Base-by-base conservation (phyloP, 345 rosid species). In the Geranium brycei region DNA sequence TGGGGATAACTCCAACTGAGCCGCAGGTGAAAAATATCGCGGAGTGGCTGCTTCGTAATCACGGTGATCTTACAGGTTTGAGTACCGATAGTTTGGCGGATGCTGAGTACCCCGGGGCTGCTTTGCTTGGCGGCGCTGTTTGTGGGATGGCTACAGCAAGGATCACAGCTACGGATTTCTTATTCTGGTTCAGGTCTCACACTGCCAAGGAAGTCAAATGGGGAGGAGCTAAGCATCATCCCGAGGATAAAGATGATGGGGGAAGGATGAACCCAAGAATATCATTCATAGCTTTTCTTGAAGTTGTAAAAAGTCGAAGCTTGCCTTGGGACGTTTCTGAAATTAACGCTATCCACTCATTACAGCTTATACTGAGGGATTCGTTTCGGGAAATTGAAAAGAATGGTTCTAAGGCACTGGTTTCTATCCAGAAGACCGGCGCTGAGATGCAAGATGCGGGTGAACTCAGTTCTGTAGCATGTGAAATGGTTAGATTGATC, bases 121-220 rank as follows among this genome's bases (percentile, higher is more conserved):
- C 81, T 60, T 72, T 74, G 51, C 77, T 91, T 47, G 96, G 96
- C 17, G 79, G 80, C 63, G 88, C 88, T 2, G 90, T 91, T 76
- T 91, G 96, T 5, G 96, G 97, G 51, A 82, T 91, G 83, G 91
- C 91, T 66, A 71, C 84, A 5, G 95, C 96, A 1, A 82, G 87
- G 66, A 75, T 91, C 71, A 82, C 76, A 68, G 78, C 86, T 11
- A 78, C 70, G 72, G 88, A 85, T 73, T 88, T 83, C 73, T 78
- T 91, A 69, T 81, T 88, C 80, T 88, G 96, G 97, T 91, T 91
- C 74, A 82, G 97, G 76, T 91, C 96, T 13, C 88, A 86, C 57
- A 78, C 87, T 57, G 96, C 87, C 5, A 82, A 82, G 64, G 85
- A 83, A 68, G 70, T 88, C 16, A 86, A 86, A 76, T 91, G 96